Percentiles rank a stretch among this genome's conserved stretches.
These are phyloP conservation scores for Moesziomyces sp. DNA, from an alignment of 1,284 basidiomycete species.

Conservation along the genomic window DNA sequence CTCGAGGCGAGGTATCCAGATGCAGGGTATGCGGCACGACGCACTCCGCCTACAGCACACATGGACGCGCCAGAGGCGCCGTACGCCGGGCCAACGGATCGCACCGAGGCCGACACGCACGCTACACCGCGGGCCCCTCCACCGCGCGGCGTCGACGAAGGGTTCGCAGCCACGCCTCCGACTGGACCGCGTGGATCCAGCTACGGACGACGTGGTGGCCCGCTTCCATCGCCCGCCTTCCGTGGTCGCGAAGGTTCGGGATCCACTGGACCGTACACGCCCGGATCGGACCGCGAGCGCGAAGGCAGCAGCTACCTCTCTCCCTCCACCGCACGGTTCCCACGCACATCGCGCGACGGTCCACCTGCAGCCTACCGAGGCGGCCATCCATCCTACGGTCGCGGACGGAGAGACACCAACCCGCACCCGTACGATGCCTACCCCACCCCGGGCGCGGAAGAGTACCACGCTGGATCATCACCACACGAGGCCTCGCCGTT, in stretches of 20 bases:
- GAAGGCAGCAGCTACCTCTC: slow-evolving; percentile 21
- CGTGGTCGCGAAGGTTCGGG: slow-evolving; percentile 15
- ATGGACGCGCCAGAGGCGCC: slow-evolving; percentile 1
- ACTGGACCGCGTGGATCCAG: slow-evolving; percentile 28
- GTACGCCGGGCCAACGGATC: slow-evolving; percentile 1
- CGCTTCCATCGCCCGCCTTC: slow-evolving; percentile 11
- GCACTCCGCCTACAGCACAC: slow-evolving; percentile 7
- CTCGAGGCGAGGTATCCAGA: background rate
- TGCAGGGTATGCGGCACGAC: background rate
- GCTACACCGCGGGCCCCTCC: slow-evolving; percentile 5
- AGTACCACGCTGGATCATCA: slow-evolving; percentile 17
- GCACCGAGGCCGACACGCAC: background rate
- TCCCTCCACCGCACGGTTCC: slow-evolving; percentile 14
- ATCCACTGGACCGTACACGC: slow-evolving; percentile 17
- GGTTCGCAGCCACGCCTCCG: slow-evolving; percentile 29
- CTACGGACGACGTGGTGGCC: slow-evolving; percentile 11
- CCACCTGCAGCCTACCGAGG: slow-evolving; percentile 20
- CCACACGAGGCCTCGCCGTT: slow-evolving; percentile 32
- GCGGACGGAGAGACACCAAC: slow-evolving; percentile 23
- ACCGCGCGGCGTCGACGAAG: slow-evolving; percentile 15
- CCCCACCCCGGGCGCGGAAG: slow-evolving; percentile 4
- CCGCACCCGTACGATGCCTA: slow-evolving; percentile 28
- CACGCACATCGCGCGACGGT: slow-evolving; percentile 14
- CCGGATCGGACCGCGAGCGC: slow-evolving; percentile 28
- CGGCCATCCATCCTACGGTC: slow-evolving; percentile 25